Evolutionary conservation across 768 basidiomycete genomes (phyloP), one percentile per base, ranked within the genome.

Genomic region (Amanita rimosa): DNA sequence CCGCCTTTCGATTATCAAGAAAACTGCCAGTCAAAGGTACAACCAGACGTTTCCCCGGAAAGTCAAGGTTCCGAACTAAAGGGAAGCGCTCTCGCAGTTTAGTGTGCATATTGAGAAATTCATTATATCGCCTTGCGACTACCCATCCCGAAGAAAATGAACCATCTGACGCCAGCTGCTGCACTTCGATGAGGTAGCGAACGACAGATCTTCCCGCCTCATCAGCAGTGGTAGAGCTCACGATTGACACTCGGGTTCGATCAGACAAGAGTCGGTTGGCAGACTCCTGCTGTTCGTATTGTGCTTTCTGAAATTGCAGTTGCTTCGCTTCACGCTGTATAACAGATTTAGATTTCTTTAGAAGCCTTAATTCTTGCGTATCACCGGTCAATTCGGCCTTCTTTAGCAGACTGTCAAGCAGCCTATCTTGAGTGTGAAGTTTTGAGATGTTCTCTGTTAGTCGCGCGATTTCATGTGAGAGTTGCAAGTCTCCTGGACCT

Each of bases 301-400:
- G 94, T 9, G 76, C 74, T 64, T 85, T 91, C 65, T 96, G 94
- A 64, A 98, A 96, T 47, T 75, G 72, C 2, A 93, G 67, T 58
- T 91, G 84, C 26, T 93, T 74, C 35, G 93, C 68, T 58, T 98
- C 93, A 49, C 90, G 72, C 13, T 72, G 77, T 68, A 98, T 77
- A 0, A 88, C 79, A 7, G 83, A 74, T 61, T 85, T 88, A 2
- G 92, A 94, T 57, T 80, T 85, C 52, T 71, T 77, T 42, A 98
- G 76, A 38, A 98, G 73, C 50, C 75, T 76, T 17, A 95, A 74
- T 64, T 98, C 94, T 57, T 85, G 82, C 1, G 77, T 79, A 59
- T 90, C 92, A 0, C 94, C 96, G 3, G 89, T 90, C 34, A 98
- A 68, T 59, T 98, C 96, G 1, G 96, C 96, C 62, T 95, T 94